Evolutionary conservation across 2,329 filamentous ascomycete genomes (phyloP).

Genomic region (Xylaria polymorpha): DNA sequence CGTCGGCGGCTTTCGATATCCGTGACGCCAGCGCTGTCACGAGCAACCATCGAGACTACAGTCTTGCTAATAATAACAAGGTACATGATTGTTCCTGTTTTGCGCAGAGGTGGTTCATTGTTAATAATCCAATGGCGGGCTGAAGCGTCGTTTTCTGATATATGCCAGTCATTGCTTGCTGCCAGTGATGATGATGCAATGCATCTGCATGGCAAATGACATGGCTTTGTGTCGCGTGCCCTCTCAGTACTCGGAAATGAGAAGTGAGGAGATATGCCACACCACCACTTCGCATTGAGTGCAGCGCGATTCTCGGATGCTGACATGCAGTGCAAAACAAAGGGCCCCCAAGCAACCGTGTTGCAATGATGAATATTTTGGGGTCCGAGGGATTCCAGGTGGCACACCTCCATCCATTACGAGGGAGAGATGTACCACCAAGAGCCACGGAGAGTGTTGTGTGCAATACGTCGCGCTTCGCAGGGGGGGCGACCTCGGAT

Average conservation of each 20-base stretch:
- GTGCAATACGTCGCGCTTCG: not conserved
- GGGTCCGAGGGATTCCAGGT: constrained; percentile 45
- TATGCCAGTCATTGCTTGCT: constrained; percentile 24
- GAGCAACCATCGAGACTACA: not conserved
- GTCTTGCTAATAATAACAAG: not conserved
- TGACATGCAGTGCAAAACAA: constrained; percentile 24
- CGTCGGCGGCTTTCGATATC: constrained; percentile 7
- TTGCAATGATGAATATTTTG: constrained; percentile 27
- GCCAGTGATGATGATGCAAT: constrained; percentile 5
- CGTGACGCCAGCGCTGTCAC: not conserved
- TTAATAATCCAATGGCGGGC: constrained; percentile 20
- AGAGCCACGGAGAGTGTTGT: not conserved
- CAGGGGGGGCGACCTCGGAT: not conserved
- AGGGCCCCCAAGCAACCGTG: constrained; percentile 43
- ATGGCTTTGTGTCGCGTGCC: constrained; percentile 29
- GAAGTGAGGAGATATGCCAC: constrained; percentile 16
- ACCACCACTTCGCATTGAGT: constrained; percentile 20
- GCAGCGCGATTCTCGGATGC: constrained; percentile 6
- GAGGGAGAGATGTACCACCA: not conserved
- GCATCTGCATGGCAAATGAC: constrained; percentile 25
- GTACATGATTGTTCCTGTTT: constrained; percentile 13
- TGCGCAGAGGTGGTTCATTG: constrained; percentile 22
- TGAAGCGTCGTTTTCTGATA: constrained; percentile 18
- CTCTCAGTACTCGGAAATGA: constrained; percentile 1
- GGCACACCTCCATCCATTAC: constrained; percentile 6